A percentile compares a stretch with the other conserved stretches of the same genome.
Evolutionary conservation across 2,329 filamentous ascomycete genomes (phyloP).

Genomic region (Chaetomium sp.): DNA sequence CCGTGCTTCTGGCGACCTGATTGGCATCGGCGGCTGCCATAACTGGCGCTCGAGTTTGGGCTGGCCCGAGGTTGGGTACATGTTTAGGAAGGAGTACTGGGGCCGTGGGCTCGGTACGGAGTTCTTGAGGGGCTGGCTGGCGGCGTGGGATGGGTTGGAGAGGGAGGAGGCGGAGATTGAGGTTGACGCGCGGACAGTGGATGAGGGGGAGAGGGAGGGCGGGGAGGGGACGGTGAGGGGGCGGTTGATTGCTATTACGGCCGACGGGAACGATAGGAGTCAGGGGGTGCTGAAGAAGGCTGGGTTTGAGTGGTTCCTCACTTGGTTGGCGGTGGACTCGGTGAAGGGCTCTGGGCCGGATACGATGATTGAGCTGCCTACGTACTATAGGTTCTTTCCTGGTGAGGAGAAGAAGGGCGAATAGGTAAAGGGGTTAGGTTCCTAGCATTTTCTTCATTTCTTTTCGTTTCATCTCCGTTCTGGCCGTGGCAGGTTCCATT

Average conservation of each 20-base stretch:
- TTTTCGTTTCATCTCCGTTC: not conserved
- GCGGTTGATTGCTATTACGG: constrained; percentile 51
- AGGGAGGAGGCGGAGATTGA: constrained; percentile 48
- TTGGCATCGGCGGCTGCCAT: constrained; percentile 54
- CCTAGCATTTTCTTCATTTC: not conserved
- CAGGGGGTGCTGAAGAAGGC: constrained; percentile 58
- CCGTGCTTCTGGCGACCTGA: constrained; percentile 50
- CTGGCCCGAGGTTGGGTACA: constrained; percentile 63
- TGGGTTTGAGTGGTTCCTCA: constrained; percentile 54
- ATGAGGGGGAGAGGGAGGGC: constrained; percentile 33
- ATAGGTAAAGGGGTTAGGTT: not conserved
- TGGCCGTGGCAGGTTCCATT: not conserved
- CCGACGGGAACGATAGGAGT: constrained; percentile 54
- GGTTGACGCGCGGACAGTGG: constrained; percentile 44
- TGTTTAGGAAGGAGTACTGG: constrained; percentile 57
- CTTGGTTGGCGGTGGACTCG: constrained; percentile 41
- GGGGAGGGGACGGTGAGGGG: constrained; percentile 42
- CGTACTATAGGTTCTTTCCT: constrained; percentile 35
- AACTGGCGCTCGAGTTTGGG: constrained; percentile 43
- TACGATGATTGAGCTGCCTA: constrained; percentile 29
- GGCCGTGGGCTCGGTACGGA: constrained; percentile 60
- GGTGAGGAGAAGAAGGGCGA: constrained; percentile 2
- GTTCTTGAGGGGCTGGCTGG: constrained; percentile 52
- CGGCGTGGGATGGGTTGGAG: constrained; percentile 53
- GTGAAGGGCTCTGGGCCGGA: constrained; percentile 29